Evolutionary conservation across 805 yeast species (phyloP).

Genomic region (Wickerhamomyces hampshirensis): DNA sequence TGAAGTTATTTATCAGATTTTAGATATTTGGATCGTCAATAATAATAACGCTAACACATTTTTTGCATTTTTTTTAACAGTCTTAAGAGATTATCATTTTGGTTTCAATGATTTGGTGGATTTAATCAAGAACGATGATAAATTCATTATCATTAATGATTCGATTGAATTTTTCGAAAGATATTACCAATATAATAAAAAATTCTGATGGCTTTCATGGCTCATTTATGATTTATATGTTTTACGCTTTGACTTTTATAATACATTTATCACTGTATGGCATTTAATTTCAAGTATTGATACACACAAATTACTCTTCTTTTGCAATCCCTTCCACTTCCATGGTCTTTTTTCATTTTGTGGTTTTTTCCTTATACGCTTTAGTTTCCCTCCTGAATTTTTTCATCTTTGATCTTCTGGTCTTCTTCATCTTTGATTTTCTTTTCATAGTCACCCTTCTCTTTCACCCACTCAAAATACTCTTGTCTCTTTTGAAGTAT

Average conservation of each 20-base stretch:
- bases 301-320: no score
- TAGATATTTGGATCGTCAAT: slow-evolving; percentile 18
- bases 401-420: slow-evolving; percentile 3
- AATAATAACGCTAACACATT: slow-evolving; percentile 34
- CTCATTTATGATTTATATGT: no score
- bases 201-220: slow-evolving; percentile 20
- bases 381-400: slow-evolving; percentile 10
- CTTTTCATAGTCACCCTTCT: slow-evolving; percentile 3
- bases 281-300: no score
- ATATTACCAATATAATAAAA: slow-evolving; percentile 17
- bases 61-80: slow-evolving; percentile 34
- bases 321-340: no score
- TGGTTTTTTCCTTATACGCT: slow-evolving; percentile 3
- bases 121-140: slow-evolving; percentile 11
- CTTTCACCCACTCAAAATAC: slow-evolving; percentile 24
- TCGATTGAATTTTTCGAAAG: slow-evolving; percentile 18
- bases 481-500: slow-evolving; percentile 40
- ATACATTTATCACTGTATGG: no score
- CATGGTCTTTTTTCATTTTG: no score
- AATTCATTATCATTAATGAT: slow-evolving; percentile 12
- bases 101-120: slow-evolving; percentile 37
- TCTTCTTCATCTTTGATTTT: background rate
- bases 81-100: slow-evolving; percentile 45
- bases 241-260: no score
- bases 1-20: slow-evolving; percentile 11